Evolutionary conservation across 2,329 filamentous ascomycete species (phyloP), one percentile per base, ranked within the genome.

Genomic region (Clarireedia monteithiana): DNA sequence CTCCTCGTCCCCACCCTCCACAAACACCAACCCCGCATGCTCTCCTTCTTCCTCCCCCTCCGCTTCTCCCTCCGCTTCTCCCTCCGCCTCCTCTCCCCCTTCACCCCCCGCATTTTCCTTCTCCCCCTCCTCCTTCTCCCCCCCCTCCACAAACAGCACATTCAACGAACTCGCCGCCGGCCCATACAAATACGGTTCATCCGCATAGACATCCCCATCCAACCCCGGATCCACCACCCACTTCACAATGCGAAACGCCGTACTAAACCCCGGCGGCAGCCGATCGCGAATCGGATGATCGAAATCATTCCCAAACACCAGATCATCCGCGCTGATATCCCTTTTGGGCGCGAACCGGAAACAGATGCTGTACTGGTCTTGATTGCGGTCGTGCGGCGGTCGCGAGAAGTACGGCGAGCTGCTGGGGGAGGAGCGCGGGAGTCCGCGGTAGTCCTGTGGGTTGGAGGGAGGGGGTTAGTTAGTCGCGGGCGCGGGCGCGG

Each of bases 281-380:
- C 85, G 82, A 68, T 96, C 87, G 30, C 90, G 82, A 64, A 99
- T 94, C 0, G 94, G 89, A 50, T 88, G 82, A 67, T 96, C 91
- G 69, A 97, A 96, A 75, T 96, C 91, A 70, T 97, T 97, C 44
- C 92, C 94, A 65, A 96, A 96, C 53, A 96, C 84, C 2, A 99
- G 77, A 60, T 95, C 84, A 38, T 69, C 60, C 14, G 60, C 64
- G 54, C 48, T 59, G 54, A 62, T 62, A 60, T 57, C 48, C 7
- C 36, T 48, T 64, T 88, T 89, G n/a, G 87, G 89, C 0, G 80
- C 83, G 70, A 96, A 89, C 47, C 82, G 80, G 68, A 96, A 86
- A 34, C 82, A 79, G 65, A 97, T 90, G 64, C 85, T 89, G 75
- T 96, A 96, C 68, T 90, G 87, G 71, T 96, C 91, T 52, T 77